A percentile compares a stretch with the other conserved stretches of the same genome.
These are phyloP conservation scores for Colletotrichum plurivorum DNA, from an alignment of 2,329 filamentous ascomycete genomes.

Conservation along the genomic window DNA sequence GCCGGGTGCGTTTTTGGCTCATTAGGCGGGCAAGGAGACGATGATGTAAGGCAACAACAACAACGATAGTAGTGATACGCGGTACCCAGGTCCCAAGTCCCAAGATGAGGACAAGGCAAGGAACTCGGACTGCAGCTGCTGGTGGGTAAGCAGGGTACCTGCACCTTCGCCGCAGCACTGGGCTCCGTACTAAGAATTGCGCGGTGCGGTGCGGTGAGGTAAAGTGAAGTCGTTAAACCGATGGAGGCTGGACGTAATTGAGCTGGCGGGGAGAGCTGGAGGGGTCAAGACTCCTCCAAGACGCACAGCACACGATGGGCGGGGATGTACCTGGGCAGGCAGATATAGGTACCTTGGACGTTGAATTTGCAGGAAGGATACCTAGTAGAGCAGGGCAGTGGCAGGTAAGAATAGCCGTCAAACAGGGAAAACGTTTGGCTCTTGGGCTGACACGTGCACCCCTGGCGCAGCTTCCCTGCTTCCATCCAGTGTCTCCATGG, in stretches of 20 bases:
- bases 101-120: constrained; percentile 1
- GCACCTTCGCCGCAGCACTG: not conserved
- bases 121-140: constrained; percentile 34
- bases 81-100: too few species aligned
- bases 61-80: too few species aligned
- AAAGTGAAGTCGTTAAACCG: not conserved
- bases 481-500: not conserved
- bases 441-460: constrained; percentile 41
- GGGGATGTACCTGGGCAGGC: constrained; percentile 2
- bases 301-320: not conserved
- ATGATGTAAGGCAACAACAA: constrained; percentile 31
- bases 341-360: not conserved
- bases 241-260: too few species aligned
- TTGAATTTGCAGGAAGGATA: too few species aligned
- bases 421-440: constrained; percentile 38
- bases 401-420: constrained; percentile 35
- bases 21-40: constrained; percentile 22
- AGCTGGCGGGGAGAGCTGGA: constrained; percentile 9
- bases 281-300: constrained; percentile 13
- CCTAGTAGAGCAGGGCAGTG: constrained; percentile 16
- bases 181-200: not conserved
- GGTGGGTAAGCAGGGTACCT: constrained; percentile 31
- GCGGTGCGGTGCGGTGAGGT: not conserved
- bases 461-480: constrained; percentile 33
- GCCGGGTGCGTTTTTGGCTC: not conserved